Evolutionary conservation across 1,139 yeast genomes (phyloP), one percentile per base, ranked within the genome.

Genomic region (Hyphopichia burtonii): DNA sequence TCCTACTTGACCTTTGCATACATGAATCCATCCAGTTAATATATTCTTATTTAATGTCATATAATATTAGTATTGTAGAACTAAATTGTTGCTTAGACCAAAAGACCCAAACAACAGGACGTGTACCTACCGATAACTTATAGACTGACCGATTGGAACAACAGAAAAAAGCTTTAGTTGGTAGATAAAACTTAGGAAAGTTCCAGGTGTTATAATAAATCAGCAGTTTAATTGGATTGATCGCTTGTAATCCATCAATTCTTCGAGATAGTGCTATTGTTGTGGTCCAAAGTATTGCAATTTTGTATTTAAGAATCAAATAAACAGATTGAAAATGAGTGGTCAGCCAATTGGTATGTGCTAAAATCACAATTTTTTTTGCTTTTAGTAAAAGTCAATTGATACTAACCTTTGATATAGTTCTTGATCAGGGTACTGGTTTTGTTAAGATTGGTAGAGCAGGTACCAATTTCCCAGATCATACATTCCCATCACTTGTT

Each of bases 401-500:
- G 11, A 41, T 32, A 27, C 40, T 36, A 44, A 55, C 57, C 46
- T 52, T 12, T 20, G 31, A 41, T 37, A 34, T 58, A 82, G 98
- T 93, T 55, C 90, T 94, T 56, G 99, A 93, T 70, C 99, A 94
- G 73, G 99, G 99, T 71, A 93, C 99, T 38, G 99, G 99, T 49
- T 93, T 93, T 61, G 93, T 86, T 36, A 86, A 86, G 65, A 89
- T 93, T 55, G 99, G 99, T 46, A 82, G 96, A 58, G 97, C 95
- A 30, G 98, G 98, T 22, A 86, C 93, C 55, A 94, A 93, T 68
- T 91, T 91, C 74, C 99, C 99, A 20, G 99, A 93, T 66, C 84
- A 84, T 67, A 91, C 97, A n/a, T 93, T 91, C 67, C 99, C 99
- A 11, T 90, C 98, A 10, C 90, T 93, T 57, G 99, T 93, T 18